These are phyloP conservation scores for Chaetothyriales sp. DNA, from an alignment of 2,329 filamentous ascomycete species.

Conservation along the genomic window DNA sequence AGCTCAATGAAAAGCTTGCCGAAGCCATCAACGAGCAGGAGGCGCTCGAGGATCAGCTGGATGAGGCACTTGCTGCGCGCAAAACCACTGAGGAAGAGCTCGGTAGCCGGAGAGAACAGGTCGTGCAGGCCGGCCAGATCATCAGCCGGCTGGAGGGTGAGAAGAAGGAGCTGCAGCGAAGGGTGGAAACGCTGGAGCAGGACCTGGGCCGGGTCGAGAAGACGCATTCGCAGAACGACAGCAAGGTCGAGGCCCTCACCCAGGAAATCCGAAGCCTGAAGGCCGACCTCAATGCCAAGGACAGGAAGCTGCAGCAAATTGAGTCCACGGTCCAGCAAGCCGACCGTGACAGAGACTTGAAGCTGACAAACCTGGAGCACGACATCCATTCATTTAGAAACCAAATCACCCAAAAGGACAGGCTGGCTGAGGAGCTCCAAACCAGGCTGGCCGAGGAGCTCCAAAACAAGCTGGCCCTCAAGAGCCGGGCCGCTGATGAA, in stretches of 20 bases:
- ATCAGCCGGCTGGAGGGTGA: slow-evolving; percentile 78
- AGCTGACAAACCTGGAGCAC: slow-evolving; percentile 11
- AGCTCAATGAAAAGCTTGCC: slow-evolving; percentile 83
- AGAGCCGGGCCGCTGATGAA: neutral
- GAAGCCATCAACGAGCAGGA: slow-evolving; percentile 91
- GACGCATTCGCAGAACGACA: slow-evolving; percentile 58
- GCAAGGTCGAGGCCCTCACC: slow-evolving; percentile 60
- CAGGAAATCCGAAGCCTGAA: slow-evolving; percentile 80
- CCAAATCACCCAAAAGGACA: slow-evolving; percentile 14
- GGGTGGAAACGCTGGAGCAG: slow-evolving; percentile 54
- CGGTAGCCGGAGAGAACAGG: slow-evolving; percentile 61
- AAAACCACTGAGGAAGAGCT: slow-evolving; percentile 77
- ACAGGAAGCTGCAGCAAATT: slow-evolving; percentile 76
- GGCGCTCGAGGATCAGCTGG: slow-evolving; percentile 81
- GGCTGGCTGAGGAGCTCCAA: slow-evolving; percentile 12
- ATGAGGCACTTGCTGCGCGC: slow-evolving; percentile 76
- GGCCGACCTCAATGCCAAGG: slow-evolving; percentile 78
- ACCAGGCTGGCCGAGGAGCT: slow-evolving; percentile 11
- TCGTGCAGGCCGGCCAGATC: slow-evolving; percentile 81
- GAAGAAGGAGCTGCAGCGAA: slow-evolving; percentile 59
- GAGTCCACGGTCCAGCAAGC: slow-evolving; percentile 70
- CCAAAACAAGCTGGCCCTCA: slow-evolving; percentile 11
- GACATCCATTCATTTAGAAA: slow-evolving; percentile 14
- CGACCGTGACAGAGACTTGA: slow-evolving; percentile 66
- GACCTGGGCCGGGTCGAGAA: slow-evolving; percentile 58